Base-by-base conservation (phyloP, 2,329 filamentous ascomycete species). In the Exophiala xenobiotica region DNA sequence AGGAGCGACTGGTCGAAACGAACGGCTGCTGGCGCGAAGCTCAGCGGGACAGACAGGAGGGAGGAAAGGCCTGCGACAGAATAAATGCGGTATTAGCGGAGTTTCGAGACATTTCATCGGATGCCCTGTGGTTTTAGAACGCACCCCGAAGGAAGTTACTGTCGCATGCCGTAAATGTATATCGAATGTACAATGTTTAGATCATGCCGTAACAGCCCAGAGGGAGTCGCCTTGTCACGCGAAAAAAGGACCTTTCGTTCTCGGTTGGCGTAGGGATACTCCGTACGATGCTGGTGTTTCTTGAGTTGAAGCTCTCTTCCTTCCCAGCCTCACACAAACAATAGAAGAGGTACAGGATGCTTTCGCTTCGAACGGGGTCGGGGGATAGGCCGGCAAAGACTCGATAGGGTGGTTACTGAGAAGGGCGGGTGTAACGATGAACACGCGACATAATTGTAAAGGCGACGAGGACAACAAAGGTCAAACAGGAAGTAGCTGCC, bases 11-110 rank as follows among this genome's bases (percentile, higher is more conserved):
- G 46, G 41, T 46, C 27, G 37, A 38, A 51, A 53, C 40, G 54
- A 54, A 37, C 33, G 55, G 55, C 47, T 42, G 55, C 55, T 54
- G 55, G 51, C 51, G 20, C 42, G 35, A 35, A 38, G 51, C 51
- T 33, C 52, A 51, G 49, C 49, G 20, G 29, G 43, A 51, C 38
- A 19, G 24, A 33, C 9, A 40, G 24, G 20, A 39, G 35, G 38
- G 20, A 26, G 42, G 31, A 24, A 23, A 46, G 39, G 29, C 33
- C 54, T 56, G 46, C 37, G 19, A 33, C 19, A 22, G 27, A 37
- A 22, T 14, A 43, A 40, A 23, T 42, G 37, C 12, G 26, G 53
- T 42, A 19, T 29, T 37, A 47, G 49, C 43, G 27, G 47, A 33
- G 23, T 42, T 50, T 20, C 46, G 41, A 46, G 49, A 56, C 46